phyloP scores from a whole-genome alignment of 139 green algal species.

The Pedinophyceae sp. region DNA sequence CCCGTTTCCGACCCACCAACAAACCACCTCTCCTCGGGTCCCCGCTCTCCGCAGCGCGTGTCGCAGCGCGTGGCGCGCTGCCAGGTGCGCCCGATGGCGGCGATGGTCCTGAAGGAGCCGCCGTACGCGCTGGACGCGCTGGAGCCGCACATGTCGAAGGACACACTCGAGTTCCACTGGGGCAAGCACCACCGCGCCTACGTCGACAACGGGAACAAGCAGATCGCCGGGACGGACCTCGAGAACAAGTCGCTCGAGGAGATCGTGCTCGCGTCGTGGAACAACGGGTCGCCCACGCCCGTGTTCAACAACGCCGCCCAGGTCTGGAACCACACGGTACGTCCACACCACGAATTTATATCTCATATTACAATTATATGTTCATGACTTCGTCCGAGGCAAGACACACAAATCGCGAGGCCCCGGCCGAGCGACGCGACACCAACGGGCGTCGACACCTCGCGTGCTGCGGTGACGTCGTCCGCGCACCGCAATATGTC shows the following conservation, averaged over 20 bases:
- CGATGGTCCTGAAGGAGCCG: conserved; percentile 26
- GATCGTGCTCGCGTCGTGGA: conserved; percentile 63
- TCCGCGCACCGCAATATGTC: no score
- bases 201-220: conserved; percentile 78
- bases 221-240: conserved; percentile 73
- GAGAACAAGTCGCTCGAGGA: conserved; percentile 74
- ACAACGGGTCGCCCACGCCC: conserved; percentile 62
- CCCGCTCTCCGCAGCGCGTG: no score
- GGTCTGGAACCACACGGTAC: not conserved
- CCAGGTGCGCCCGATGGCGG: conserved; percentile 18
- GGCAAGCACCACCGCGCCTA: conserved; percentile 76
- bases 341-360: no score
- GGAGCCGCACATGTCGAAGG: conserved; percentile 51
- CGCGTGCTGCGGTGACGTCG: no score
- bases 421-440: no score
- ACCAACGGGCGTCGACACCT: no score
- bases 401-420: no score
- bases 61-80: no score
- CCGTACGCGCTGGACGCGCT: conserved; percentile 47
- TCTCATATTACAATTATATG: no score
- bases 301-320: conserved; percentile 46
- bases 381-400: no score
- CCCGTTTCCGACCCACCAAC: no score
- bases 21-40: no score
- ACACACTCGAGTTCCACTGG: conserved; percentile 74